Percentiles rank a stretch among this genome's conserved stretches.
phyloP scores from a whole-genome alignment of 2,329 filamentous ascomycete species.

The Fusarium chlamydosporum region DNA sequence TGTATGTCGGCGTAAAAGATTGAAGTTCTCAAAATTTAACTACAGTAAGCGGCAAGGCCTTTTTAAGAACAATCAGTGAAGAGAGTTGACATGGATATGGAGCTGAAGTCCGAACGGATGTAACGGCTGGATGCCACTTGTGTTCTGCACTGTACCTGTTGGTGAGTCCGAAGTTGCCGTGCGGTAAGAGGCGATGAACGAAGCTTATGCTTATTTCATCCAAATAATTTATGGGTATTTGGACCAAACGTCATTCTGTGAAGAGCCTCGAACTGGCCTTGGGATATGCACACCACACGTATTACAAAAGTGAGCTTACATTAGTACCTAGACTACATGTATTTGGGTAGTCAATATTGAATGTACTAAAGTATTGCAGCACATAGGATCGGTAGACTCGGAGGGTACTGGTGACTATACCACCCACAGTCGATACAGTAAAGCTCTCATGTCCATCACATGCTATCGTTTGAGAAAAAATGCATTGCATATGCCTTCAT shows the following conservation, averaged over 20 bases:
- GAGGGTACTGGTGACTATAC: background rate
- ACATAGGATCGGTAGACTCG: conserved; percentile 28
- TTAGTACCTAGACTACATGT: too few relatives aligned
- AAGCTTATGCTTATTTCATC: conserved; percentile 28
- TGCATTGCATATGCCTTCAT: too few relatives aligned
- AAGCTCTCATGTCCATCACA: background rate
- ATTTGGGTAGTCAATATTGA: background rate
- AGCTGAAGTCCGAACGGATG: conserved; percentile 30
- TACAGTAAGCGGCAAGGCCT: conserved; percentile 6
- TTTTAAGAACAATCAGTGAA: conserved; percentile 31
- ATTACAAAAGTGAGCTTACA: background rate
- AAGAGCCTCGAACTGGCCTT: background rate
- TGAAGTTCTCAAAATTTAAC: background rate
- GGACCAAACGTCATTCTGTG: conserved; percentile 34
- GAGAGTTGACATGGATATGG: conserved; percentile 19
- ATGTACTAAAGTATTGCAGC: conserved; percentile 1
- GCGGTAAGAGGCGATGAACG: conserved; percentile 6
- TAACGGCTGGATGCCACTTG: conserved; percentile 39
- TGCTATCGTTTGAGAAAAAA: too few relatives aligned
- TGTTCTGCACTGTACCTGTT: conserved; percentile 19
- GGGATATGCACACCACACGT: background rate
- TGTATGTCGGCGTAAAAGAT: conserved; percentile 2
- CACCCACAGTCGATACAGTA: background rate
- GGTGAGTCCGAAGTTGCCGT: conserved; percentile 43
- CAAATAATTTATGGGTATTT: background rate